Percentiles rank a stretch among this genome's conserved stretches.
phyloP scores from a whole-genome alignment of 495 filamentous ascomycete species.

The Aspergillus campestris region DNA sequence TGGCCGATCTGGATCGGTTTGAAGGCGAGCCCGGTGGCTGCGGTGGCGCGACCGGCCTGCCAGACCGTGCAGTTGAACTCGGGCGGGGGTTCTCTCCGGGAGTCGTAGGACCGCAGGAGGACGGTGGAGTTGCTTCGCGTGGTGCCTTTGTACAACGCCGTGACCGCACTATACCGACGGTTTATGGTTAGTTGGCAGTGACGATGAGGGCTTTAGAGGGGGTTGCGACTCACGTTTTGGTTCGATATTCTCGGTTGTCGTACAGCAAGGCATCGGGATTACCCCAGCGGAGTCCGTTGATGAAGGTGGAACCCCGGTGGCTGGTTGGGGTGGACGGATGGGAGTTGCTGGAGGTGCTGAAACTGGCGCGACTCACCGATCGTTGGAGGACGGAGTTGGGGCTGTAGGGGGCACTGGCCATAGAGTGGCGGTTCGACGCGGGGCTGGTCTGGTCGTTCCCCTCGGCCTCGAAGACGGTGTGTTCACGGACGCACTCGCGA shows the following conservation, averaged over 20 bases:
- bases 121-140: constrained; percentile 54
- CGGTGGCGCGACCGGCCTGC: constrained; percentile 94
- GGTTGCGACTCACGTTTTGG: constrained; percentile 71
- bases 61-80: constrained; percentile 90
- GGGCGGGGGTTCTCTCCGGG: constrained; percentile 77
- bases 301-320: constrained; percentile 28
- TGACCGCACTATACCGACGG: constrained; percentile 58
- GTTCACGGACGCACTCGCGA: constrained; percentile 76
- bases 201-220: background rate
- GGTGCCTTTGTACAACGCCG: constrained; percentile 82
- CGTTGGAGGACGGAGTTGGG: constrained; percentile 32
- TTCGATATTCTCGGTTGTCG: constrained; percentile 74
- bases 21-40: constrained; percentile 84
- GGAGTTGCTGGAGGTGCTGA: constrained; percentile 27
- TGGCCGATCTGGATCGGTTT: constrained; percentile 94
- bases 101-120: constrained; percentile 87
- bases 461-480: constrained; percentile 72
- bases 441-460: constrained; percentile 52
- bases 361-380: constrained; percentile 37
- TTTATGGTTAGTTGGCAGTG: background rate
- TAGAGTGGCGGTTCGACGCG: constrained; percentile 25
- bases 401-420: constrained; percentile 30
- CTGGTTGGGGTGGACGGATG: constrained; percentile 19
- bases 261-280: constrained; percentile 62
- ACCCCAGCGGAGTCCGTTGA: constrained; percentile 43